Evolutionary conservation across 1,139 yeast species (phyloP), one percentile per base, ranked within the genome.

Genomic region (Kodamaea suecica): DNA sequence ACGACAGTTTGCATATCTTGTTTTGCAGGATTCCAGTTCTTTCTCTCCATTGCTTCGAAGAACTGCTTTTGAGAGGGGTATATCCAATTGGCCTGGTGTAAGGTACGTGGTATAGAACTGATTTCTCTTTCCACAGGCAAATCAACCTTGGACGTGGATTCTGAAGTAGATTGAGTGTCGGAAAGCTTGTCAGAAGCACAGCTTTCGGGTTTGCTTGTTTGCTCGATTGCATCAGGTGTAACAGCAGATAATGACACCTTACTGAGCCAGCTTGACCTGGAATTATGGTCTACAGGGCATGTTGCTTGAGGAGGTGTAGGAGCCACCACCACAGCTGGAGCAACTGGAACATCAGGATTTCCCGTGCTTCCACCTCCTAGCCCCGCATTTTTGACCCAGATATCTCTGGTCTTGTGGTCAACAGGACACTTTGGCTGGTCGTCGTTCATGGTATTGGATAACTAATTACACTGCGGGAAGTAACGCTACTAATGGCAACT

Each of bases 41-140:
- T 92, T 41, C 97, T 76, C 48, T 76, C 70, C 97, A 92, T 92
- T 10, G 97, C 97, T 42, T 86, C 94, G 57, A 70, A 92, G 54
- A 92, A 92, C 64, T 90, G 97, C 56, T 86, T 86, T 57, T 92
- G 95, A 2, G 95, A 84, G 7, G 98, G 98, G 53, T 92, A 92
- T 2, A 92, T 74, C 98, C 98, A 92, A 63, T 88, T 84, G 1
- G 68, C 45, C 3, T 65, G 61, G 15, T 68, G 55, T 2, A 77
- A 76, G 0, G 95, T 83, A 35, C 96, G 69, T 24, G 97, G 97
- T 34, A 90, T 90, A 1, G 95, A 76, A 15, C 95, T 82, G 9
- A 85, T 63, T 48, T 81, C 92, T 44, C 97, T 66, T 1, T 83
- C 88, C 5, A 71, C 71, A 0, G 88, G 83, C 23, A 83, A 57